Conservation (phyloP, 352 stramenopile species). For the Globisporangium spiculum region DNA sequence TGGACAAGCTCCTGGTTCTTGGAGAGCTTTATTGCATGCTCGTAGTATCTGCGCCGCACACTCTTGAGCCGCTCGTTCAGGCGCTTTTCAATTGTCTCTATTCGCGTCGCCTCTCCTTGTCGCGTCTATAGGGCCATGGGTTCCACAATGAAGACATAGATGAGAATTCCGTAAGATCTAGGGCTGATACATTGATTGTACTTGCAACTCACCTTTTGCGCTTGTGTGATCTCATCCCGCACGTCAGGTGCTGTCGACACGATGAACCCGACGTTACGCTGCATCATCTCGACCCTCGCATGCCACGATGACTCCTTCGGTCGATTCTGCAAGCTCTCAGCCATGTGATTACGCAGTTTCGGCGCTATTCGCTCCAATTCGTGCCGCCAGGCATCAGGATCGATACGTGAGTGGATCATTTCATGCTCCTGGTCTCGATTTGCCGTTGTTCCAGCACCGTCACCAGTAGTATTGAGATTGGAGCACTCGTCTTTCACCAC, state of each 20-base stretch:
- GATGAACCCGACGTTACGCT: constrained; percentile 23
- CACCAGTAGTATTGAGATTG: neutral
- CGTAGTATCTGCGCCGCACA: constrained; percentile 28
- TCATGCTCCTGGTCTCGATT: constrained; percentile 14
- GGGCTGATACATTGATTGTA: neutral
- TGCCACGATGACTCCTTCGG: constrained; percentile 27
- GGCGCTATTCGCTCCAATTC: constrained; percentile 38
- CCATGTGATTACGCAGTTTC: constrained; percentile 28
- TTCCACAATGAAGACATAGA: neutral
- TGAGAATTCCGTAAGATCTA: neutral
- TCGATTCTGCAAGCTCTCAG: constrained; percentile 19
- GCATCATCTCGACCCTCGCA: constrained; percentile 28
- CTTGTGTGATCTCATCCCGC: constrained; percentile 19
- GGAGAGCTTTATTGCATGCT: constrained; percentile 19
- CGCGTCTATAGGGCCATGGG: constrained; percentile 8
- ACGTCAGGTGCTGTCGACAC: constrained; percentile 14
- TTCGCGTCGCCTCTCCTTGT: constrained; percentile 21
- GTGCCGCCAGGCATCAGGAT: constrained; percentile 34
- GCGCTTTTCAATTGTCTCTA: constrained; percentile 33
- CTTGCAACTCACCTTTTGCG: constrained; percentile 21
- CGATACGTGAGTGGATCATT: constrained; percentile 44
- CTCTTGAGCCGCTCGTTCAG: constrained; percentile 32
- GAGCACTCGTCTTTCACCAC: constrained; percentile 33
- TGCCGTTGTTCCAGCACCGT: neutral
- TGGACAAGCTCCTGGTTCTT: constrained; percentile 15